Conservation (phyloP, 768 basidiomycete species). For the Russula lepida region DNA sequence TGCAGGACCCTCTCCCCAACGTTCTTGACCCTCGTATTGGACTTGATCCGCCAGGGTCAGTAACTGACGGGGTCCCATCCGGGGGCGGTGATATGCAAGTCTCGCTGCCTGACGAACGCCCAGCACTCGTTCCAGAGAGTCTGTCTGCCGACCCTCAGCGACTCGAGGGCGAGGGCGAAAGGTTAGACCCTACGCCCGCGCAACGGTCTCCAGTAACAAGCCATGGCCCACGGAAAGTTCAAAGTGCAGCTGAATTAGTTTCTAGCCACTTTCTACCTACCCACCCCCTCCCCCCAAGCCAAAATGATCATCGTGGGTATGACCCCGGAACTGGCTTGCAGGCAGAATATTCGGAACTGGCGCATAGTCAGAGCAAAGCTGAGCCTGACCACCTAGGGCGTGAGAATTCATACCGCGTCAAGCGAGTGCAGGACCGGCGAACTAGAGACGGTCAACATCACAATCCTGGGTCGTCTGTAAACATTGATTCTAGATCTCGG, state of each 20-base stretch:
- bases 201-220: neutral
- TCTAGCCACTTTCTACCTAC: neutral
- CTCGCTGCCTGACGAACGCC: neutral
- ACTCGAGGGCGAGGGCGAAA: neutral
- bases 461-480: neutral
- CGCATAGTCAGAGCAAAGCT: neutral
- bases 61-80: neutral
- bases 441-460: neutral
- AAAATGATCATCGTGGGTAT: neutral
- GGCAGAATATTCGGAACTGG: neutral
- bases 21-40: slow-evolving; percentile 18
- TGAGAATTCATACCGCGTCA: neutral
- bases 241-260: slow-evolving; percentile 11
- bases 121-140: neutral
- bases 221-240: slow-evolving; percentile 7
- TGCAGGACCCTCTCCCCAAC: slow-evolving; percentile 15
- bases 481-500: neutral
- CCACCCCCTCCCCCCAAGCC: neutral
- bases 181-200: neutral
- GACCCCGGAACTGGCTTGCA: neutral
- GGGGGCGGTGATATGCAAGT: neutral
- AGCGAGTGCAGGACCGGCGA: neutral
- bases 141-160: neutral
- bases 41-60: neutral
- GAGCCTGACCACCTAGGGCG: neutral